phyloP scores from a whole-genome alignment of 192 early-diverging fungal species.

The Backusella mclennaniae region DNA sequence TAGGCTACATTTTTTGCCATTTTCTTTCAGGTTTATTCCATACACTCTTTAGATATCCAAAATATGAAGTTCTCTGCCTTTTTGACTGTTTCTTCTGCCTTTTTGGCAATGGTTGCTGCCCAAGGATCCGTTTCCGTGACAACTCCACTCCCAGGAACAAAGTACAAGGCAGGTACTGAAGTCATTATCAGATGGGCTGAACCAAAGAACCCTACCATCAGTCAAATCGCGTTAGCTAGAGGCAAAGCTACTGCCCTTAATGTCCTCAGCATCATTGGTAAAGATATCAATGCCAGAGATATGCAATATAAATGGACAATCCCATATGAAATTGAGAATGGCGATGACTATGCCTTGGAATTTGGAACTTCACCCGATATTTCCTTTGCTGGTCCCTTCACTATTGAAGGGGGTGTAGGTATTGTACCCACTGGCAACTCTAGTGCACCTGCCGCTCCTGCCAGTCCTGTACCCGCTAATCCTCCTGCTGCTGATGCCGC shows the following conservation, averaged over 20 bases:
- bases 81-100: constrained; percentile 22
- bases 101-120: constrained; percentile 19
- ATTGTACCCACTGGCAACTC: constrained; percentile 9
- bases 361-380: constrained; percentile 32
- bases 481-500: not conserved
- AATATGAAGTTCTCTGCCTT: constrained; percentile 29
- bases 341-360: constrained; percentile 30
- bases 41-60: not conserved
- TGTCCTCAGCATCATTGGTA: constrained; percentile 21
- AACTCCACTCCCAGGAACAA: constrained; percentile 16
- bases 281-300: constrained; percentile 20
- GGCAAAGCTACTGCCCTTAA: constrained; percentile 30
- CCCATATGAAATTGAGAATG: constrained; percentile 24
- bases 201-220: constrained; percentile 11
- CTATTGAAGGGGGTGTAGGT: constrained; percentile 23
- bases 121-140: constrained; percentile 18
- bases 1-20: not conserved
- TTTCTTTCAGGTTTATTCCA: not conserved
- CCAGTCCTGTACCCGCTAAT: not conserved
- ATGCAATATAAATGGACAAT: constrained; percentile 27
- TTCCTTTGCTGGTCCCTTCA: constrained; percentile 33
- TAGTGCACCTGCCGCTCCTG: not conserved
- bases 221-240: constrained; percentile 30
- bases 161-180: constrained; percentile 22
- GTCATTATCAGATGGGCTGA: constrained; percentile 23